Percentiles rank a stretch among this genome's conserved stretches.
phyloP scores from a whole-genome alignment of 2,329 filamentous ascomycete genomes.

The Byssothecium circinans region DNA sequence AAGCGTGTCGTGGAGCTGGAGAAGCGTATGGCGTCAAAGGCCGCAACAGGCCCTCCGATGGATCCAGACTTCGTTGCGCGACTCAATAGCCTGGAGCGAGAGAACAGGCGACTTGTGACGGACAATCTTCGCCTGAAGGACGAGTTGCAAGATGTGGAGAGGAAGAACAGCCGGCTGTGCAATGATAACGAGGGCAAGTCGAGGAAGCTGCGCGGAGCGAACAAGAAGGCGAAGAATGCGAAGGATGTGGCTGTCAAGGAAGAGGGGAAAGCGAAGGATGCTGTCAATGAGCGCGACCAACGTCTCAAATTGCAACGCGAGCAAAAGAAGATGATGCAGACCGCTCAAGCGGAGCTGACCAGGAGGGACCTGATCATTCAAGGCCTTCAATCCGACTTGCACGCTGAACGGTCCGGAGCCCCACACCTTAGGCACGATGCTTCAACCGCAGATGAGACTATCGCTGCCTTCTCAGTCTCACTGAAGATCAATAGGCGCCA shows the following conservation, averaged over 20 bases:
- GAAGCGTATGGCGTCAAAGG: conserved; percentile 3
- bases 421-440: conserved; percentile 17
- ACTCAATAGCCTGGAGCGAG: conserved; percentile 15
- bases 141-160: conserved; percentile 7
- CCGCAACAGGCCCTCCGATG: not conserved
- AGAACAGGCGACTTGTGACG: conserved; percentile 8
- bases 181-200: conserved; percentile 14
- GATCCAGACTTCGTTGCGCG: conserved; percentile 10
- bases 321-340: conserved; percentile 20
- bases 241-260: conserved; percentile 18
- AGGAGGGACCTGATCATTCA: conserved; percentile 14
- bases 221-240: conserved; percentile 19
- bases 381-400: conserved; percentile 14
- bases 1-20: conserved; percentile 6
- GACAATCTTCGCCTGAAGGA: conserved; percentile 15
- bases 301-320: conserved; percentile 14
- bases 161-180: conserved; percentile 9
- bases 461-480: conserved; percentile 15
- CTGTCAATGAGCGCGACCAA: conserved; percentile 14
- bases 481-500: conserved; percentile 15
- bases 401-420: conserved; percentile 13
- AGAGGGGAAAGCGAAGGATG: conserved; percentile 20
- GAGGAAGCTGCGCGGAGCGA: conserved; percentile 19
- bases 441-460: conserved; percentile 8
- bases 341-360: conserved; percentile 12